Evolutionary conservation across 352 stramenopile species (phyloP).

Genomic region (Lagenidium sp.): DNA sequence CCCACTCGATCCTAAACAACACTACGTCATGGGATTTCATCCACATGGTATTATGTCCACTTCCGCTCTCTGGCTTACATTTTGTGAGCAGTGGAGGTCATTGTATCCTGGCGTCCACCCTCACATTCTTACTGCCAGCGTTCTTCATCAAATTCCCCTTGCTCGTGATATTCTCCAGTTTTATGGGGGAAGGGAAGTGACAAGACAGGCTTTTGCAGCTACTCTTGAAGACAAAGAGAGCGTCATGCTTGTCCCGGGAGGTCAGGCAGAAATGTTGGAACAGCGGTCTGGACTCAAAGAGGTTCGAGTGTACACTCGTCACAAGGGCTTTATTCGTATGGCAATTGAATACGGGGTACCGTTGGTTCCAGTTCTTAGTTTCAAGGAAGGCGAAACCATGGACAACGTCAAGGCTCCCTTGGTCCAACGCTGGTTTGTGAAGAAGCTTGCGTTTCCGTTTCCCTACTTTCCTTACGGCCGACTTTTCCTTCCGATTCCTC

Average conservation of each 20-base stretch:
- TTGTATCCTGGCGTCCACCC: slow-evolving; percentile 62
- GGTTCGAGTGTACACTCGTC: slow-evolving; percentile 61
- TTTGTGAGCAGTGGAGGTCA: slow-evolving; percentile 50
- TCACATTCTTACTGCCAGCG: slow-evolving; percentile 60
- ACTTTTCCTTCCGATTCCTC: slow-evolving; percentile 51
- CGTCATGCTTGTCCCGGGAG: slow-evolving; percentile 69
- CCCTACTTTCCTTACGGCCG: slow-evolving; percentile 74
- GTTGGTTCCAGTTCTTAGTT: slow-evolving; percentile 71
- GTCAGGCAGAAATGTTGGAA: slow-evolving; percentile 77
- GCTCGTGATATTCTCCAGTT: slow-evolving; percentile 68
- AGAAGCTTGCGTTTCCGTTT: slow-evolving; percentile 68
- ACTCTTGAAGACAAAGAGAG: slow-evolving; percentile 46
- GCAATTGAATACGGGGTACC: slow-evolving; percentile 67
- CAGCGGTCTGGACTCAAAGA: slow-evolving; percentile 48
- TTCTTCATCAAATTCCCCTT: slow-evolving; percentile 75
- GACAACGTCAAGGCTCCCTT: slow-evolving; percentile 69
- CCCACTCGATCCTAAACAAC: slow-evolving; percentile 37
- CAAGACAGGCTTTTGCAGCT: slow-evolving; percentile 38
- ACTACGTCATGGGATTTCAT: slow-evolving; percentile 75
- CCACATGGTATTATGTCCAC: slow-evolving; percentile 74
- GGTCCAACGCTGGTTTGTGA: slow-evolving; percentile 74
- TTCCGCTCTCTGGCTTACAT: slow-evolving; percentile 72
- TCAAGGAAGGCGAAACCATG: slow-evolving; percentile 76
- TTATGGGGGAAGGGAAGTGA: slow-evolving; percentile 69
- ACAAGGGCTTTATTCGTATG: slow-evolving; percentile 76